These are phyloP conservation scores for Capsicum pubescens DNA, from an alignment of 257 asterid genomes.

Conservation along the genomic window DNA sequence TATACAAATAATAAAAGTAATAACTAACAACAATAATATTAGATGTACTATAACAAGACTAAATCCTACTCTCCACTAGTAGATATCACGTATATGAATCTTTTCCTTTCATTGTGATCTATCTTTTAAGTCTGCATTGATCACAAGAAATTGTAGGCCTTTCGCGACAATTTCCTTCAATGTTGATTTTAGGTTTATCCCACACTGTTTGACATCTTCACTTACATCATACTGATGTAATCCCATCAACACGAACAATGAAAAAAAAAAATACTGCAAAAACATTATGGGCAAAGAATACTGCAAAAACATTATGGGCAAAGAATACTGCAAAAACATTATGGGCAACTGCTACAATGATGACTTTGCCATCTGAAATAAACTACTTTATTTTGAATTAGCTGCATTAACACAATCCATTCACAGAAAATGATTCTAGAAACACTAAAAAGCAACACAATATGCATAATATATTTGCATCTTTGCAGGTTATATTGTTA, in stretches of 20 bases:
- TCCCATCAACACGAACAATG: neutral
- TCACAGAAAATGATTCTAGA: neutral
- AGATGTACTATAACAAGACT: neutral
- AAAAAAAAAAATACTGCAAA: neutral
- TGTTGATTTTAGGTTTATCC: neutral
- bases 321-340: neutral
- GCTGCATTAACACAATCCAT: conserved; percentile 1
- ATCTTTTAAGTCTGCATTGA: neutral
- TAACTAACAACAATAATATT: neutral
- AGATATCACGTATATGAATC: neutral
- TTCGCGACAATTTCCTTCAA: neutral
- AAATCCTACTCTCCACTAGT: neutral
- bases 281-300: neutral
- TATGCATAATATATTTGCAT: neutral
- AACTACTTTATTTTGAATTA: neutral
- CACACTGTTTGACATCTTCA: neutral
- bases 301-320: neutral
- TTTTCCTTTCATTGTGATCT: neutral
- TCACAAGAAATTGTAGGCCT: neutral
- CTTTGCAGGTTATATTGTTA: neutral
- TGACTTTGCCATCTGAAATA: conserved; percentile 15
- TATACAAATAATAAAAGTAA: neutral
- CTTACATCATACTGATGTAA: neutral
- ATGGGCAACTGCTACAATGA: conserved; percentile 9
- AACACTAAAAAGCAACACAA: conserved; percentile 3